Conservation (phyloP, 2,329 filamentous ascomycete species). For the Lachnellula suecica region DNA sequence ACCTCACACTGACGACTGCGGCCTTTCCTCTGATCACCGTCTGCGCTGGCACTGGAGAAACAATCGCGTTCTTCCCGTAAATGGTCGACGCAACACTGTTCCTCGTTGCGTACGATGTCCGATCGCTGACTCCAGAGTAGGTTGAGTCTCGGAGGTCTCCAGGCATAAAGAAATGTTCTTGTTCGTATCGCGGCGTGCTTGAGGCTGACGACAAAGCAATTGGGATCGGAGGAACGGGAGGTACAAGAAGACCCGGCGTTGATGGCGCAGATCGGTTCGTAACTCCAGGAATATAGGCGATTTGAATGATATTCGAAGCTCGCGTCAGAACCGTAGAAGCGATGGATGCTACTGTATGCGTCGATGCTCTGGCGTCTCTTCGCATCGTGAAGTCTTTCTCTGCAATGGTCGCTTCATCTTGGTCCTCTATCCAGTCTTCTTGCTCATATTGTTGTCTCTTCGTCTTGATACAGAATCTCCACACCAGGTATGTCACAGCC, state of each 20-base stretch:
- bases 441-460: constrained; percentile 67
- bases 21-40: constrained; percentile 87
- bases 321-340: constrained; percentile 93
- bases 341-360: constrained; percentile 85
- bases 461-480: constrained; percentile 83
- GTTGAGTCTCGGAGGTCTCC: constrained; percentile 88
- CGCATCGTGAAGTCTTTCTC: constrained; percentile 54
- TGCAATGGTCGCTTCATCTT: constrained; percentile 50
- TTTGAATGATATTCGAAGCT: constrained; percentile 98
- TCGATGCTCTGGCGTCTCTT: constrained; percentile 68
- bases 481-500: constrained; percentile 76
- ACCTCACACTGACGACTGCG: constrained; percentile 89
- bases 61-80: constrained; percentile 86
- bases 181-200: constrained; percentile 61
- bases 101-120: constrained; percentile 62
- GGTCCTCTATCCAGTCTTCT: constrained; percentile 53
- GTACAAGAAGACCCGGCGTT: constrained; percentile 78
- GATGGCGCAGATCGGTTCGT: constrained; percentile 85
- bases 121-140: constrained; percentile 72
- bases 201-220: constrained; percentile 57
- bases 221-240: constrained; percentile 92
- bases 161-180: constrained; percentile 92
- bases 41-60: constrained; percentile 76
- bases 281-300: constrained; percentile 96
- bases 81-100: constrained; percentile 89